Evolutionary conservation across 768 basidiomycete species (phyloP).

Genomic region (Lactifluus piperatus): DNA sequence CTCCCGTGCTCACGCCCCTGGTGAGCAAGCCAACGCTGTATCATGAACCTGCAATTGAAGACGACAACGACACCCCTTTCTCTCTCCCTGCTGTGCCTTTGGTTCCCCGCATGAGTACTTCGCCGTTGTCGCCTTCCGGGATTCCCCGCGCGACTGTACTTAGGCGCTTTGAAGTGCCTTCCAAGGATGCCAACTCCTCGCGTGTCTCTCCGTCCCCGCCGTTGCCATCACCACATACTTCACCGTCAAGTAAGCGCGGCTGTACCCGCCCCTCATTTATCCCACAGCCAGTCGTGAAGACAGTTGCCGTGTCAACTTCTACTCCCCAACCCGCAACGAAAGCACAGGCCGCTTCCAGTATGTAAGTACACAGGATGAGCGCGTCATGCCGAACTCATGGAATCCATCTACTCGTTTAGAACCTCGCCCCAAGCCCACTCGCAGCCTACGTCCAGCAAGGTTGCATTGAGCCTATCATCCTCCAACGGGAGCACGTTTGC

Average conservation of each 20-base stretch:
- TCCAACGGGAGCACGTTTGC: conserved; percentile 21
- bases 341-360: conserved; percentile 32
- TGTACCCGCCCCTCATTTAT: conserved; percentile 46
- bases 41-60: conserved; percentile 20
- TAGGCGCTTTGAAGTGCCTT: conserved; percentile 28
- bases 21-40: conserved; percentile 10
- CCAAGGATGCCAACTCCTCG: conserved; percentile 20
- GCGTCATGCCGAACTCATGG: neutral
- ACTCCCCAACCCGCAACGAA: conserved; percentile 28
- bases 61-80: conserved; percentile 20
- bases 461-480: conserved; percentile 20
- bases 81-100: conserved; percentile 13
- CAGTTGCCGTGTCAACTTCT: conserved; percentile 25
- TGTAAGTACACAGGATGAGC: conserved; percentile 29
- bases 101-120: neutral
- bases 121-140: conserved; percentile 36
- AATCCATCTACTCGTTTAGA: neutral
- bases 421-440: neutral
- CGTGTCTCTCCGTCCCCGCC: conserved; percentile 30
- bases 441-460: conserved; percentile 23
- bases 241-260: conserved; percentile 47
- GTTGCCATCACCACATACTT: conserved; percentile 32
- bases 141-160: conserved; percentile 40
- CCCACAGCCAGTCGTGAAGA: conserved; percentile 40
- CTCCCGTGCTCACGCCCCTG: conserved; percentile 9